Evolutionary conservation across 2,329 filamentous ascomycete species (phyloP).

Genomic region (Paecilomyces sp.): DNA sequence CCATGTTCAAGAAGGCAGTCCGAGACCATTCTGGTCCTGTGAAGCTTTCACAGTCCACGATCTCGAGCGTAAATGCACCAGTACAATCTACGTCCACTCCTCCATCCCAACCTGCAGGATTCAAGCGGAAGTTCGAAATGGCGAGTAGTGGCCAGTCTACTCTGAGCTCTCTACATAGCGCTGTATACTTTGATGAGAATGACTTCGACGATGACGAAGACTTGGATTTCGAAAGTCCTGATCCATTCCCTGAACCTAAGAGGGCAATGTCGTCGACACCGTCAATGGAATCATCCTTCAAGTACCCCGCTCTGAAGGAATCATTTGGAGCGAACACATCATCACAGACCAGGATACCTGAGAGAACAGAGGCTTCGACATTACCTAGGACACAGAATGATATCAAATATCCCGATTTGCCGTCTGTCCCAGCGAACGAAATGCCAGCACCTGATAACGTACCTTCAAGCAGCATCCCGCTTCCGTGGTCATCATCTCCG

Average conservation of each 20-base stretch:
- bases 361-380: slow-evolving; percentile 4
- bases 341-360: neutral
- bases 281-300: slow-evolving; percentile 9
- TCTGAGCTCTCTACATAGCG: slow-evolving; percentile 37
- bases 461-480: slow-evolving; percentile 47
- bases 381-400: slow-evolving; percentile 11
- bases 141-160: slow-evolving; percentile 19
- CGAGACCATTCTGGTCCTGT: slow-evolving; percentile 26
- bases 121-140: slow-evolving; percentile 34
- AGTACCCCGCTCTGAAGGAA: neutral
- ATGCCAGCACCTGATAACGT: slow-evolving; percentile 10
- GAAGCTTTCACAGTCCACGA: slow-evolving; percentile 26
- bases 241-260: slow-evolving; percentile 18
- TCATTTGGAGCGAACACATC: neutral
- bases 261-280: neutral
- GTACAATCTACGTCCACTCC: slow-evolving; percentile 11
- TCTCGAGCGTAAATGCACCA: slow-evolving; percentile 18
- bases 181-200: slow-evolving; percentile 64
- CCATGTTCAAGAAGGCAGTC: slow-evolving; percentile 37
- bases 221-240: slow-evolving; percentile 47
- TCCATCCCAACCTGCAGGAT: slow-evolving; percentile 19
- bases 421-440: slow-evolving; percentile 19
- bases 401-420: slow-evolving; percentile 29
- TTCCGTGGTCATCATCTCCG: slow-evolving; percentile 65
- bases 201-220: slow-evolving; percentile 83